Conservation (phyloP, 2,329 filamentous ascomycete species). For the Colletotrichum coccodes region DNA sequence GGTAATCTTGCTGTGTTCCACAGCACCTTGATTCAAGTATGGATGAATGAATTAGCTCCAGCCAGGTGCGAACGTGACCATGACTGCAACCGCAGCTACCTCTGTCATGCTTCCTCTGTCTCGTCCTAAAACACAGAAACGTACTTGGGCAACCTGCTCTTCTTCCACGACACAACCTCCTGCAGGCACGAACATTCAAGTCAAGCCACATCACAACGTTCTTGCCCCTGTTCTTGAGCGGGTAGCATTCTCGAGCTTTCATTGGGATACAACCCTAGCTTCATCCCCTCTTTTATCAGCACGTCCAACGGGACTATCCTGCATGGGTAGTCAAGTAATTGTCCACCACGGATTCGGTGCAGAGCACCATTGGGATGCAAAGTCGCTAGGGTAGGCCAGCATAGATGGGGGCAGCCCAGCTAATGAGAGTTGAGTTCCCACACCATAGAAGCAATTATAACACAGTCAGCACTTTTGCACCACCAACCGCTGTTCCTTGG, state of each 20-base stretch:
- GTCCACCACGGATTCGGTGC: constrained; percentile 3
- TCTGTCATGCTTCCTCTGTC: neutral
- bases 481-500: neutral
- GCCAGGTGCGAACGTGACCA: neutral
- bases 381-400: constrained; percentile 2
- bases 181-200: neutral
- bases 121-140: neutral
- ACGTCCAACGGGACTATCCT: constrained; percentile 8
- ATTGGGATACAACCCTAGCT: constrained; percentile 16
- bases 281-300: constrained; percentile 16
- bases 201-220: neutral
- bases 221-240: neutral
- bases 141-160: neutral
- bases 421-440: neutral
- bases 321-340: constrained; percentile 1
- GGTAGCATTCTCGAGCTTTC: neutral
- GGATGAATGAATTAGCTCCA: neutral
- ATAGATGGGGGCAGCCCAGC: constrained; percentile 8
- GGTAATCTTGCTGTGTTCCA: neutral
- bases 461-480: neutral
- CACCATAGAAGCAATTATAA: neutral
- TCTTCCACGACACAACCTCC: neutral
- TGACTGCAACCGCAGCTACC: too few species aligned
- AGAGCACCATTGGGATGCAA: constrained; percentile 1
- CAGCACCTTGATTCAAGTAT: neutral